Evolutionary conservation across 2,329 filamentous ascomycete genomes (phyloP).

Genomic region (Albifimbria verrucaria): DNA sequence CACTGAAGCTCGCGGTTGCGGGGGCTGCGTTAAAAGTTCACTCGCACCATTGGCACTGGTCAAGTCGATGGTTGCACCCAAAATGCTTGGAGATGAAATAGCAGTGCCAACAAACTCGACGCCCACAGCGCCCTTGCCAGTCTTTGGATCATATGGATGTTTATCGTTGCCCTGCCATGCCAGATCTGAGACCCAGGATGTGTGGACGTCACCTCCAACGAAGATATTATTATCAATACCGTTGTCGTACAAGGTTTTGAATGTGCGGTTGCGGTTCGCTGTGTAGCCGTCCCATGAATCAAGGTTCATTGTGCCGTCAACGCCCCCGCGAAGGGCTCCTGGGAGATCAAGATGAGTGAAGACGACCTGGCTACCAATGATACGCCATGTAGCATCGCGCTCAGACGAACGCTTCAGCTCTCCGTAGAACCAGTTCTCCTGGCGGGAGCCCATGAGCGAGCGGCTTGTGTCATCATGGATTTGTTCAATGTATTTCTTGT

Average conservation of each 20-base stretch:
- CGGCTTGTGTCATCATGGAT: conserved; percentile 66
- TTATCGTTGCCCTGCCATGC: conserved; percentile 52
- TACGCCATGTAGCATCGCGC: conserved; percentile 66
- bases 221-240: conserved; percentile 72
- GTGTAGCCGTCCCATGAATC: conserved; percentile 54
- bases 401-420: conserved; percentile 54
- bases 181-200: conserved; percentile 59
- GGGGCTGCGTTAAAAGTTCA: conserved; percentile 9
- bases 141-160: conserved; percentile 44
- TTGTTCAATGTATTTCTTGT: conserved; percentile 9
- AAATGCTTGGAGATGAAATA: conserved; percentile 51
- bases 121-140: conserved; percentile 54
- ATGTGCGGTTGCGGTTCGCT: conserved; percentile 68
- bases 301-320: conserved; percentile 19
- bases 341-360: conserved; percentile 50
- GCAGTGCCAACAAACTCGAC: conserved; percentile 67
- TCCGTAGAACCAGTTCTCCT: conserved; percentile 73
- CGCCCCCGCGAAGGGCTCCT: conserved; percentile 21
- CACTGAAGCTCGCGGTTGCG: conserved; percentile 65
- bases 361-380: conserved; percentile 69
- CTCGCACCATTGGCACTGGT: not conserved
- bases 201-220: conserved; percentile 67
- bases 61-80: conserved; percentile 13
- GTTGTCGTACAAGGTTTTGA: conserved; percentile 63
- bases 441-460: conserved; percentile 66